Conservation (phyloP, 2,329 filamentous ascomycete species). For the Talaromyces verruculosus region DNA sequence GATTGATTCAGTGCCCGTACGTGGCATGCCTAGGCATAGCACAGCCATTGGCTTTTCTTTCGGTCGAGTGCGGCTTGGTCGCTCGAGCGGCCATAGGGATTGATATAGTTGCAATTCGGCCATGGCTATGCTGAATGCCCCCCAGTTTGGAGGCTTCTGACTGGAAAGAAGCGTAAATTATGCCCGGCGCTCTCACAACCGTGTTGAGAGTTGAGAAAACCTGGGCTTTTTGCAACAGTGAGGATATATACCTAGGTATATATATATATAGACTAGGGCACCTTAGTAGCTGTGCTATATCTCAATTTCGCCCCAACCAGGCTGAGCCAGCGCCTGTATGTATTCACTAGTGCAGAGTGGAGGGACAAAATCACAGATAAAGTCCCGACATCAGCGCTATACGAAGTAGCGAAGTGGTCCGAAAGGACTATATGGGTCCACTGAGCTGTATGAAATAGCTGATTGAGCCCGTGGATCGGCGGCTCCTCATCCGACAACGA, state of each 20-base stretch:
- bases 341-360: not conserved
- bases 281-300: no score
- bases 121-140: not conserved
- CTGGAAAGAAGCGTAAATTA: not conserved
- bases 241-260: not conserved
- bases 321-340: not conserved
- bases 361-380: no score
- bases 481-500: no score
- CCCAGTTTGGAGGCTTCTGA: not conserved
- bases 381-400: no score
- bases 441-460: no score
- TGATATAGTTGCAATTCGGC: not conserved
- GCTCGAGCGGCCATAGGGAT: not conserved
- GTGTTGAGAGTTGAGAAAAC: not conserved
- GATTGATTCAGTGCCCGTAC: conserved; percentile 30
- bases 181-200: not conserved
- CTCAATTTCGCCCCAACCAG: no score
- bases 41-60: conserved; percentile 11
- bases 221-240: not conserved
- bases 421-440: no score
- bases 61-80: not conserved
- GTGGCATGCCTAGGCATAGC: conserved; percentile 27
- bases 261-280: no score
- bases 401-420: no score
- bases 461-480: no score